Evolutionary conservation across 768 basidiomycete genomes (phyloP).

Genomic region (Mycena vulgaris): DNA sequence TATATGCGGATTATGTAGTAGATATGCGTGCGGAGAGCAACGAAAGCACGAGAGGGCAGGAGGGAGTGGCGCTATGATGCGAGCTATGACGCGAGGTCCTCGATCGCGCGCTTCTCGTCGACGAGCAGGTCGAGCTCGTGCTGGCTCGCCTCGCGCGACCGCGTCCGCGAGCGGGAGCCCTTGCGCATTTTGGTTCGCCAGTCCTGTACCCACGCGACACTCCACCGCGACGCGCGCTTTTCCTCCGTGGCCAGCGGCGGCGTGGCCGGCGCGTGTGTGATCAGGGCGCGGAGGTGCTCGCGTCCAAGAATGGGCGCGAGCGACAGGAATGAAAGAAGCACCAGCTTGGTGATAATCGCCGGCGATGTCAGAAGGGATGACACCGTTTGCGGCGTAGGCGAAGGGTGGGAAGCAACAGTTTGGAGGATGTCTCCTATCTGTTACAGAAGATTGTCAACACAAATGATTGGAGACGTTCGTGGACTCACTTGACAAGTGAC

Average conservation of each 20-base stretch:
- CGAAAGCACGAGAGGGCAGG: constrained; percentile 3
- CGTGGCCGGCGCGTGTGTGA: constrained; percentile 51
- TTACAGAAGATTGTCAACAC: constrained; percentile 10
- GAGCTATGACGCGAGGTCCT: constrained; percentile 44
- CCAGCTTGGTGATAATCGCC: constrained; percentile 86
- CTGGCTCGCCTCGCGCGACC: constrained; percentile 60
- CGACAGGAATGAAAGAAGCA: constrained; percentile 86
- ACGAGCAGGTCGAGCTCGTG: constrained; percentile 67
- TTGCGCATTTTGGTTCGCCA: constrained; percentile 76
- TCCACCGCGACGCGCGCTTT: constrained; percentile 61
- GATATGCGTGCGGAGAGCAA: background rate
- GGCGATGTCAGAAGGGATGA: constrained; percentile 89
- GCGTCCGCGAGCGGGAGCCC: constrained; percentile 64
- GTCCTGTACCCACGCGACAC: constrained; percentile 72
- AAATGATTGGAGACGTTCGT: background rate
- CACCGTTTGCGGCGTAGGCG: constrained; percentile 82
- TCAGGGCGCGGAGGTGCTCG: constrained; percentile 72
- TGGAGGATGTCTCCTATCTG: constrained; percentile 92
- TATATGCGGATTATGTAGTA: constrained; percentile 17
- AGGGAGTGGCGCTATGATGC: background rate
- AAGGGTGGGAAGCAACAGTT: constrained; percentile 81
- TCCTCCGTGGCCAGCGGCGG: constrained; percentile 47
- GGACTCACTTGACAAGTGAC: constrained; percentile 88
- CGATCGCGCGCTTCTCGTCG: constrained; percentile 68
- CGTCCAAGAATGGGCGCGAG: constrained; percentile 90